Conservation (phyloP, 495 filamentous ascomycete species). For the Choiromyces venosus region DNA sequence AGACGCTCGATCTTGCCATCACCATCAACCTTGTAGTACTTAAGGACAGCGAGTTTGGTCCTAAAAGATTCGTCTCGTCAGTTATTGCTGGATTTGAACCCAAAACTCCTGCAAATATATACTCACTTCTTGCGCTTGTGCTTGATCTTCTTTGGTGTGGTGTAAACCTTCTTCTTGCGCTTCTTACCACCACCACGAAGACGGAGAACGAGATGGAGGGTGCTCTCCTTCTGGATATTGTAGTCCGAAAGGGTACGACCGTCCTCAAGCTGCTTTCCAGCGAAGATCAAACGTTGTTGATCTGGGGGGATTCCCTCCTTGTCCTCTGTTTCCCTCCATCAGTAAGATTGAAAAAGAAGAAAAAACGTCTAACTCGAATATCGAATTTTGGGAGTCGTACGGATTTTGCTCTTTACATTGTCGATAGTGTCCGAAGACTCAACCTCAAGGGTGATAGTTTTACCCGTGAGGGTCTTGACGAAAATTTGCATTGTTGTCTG, state of each 20-base stretch:
- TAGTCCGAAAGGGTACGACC: conserved; percentile 99
- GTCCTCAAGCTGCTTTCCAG: conserved; percentile 99
- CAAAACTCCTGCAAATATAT: neutral
- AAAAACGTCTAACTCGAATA: neutral
- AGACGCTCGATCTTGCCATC: conserved; percentile 99
- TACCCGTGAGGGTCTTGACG: conserved; percentile 99
- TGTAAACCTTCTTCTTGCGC: conserved; percentile 99
- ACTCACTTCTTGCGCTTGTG: conserved; percentile 88
- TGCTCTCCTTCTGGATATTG: conserved; percentile 99
- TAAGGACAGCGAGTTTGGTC: conserved; percentile 99
- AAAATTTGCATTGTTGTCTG: conserved; percentile 84
- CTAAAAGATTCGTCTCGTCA: conserved; percentile 43
- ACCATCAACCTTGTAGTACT: conserved; percentile 99
- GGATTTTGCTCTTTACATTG: conserved; percentile 96
- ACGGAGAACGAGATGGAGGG: conserved; percentile 95
- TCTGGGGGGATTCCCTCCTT: conserved; percentile 99
- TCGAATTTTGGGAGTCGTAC: conserved; percentile 17
- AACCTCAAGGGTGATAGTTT: conserved; percentile 99
- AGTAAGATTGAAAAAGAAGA: neutral
- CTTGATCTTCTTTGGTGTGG: conserved; percentile 99
- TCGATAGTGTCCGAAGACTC: conserved; percentile 99
- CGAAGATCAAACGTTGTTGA: conserved; percentile 99
- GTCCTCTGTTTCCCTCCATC: conserved; percentile 54
- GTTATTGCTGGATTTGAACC: neutral
- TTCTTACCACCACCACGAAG: conserved; percentile 98